These are phyloP conservation scores for Pseudogymnoascus pannorum DNA, from an alignment of 2,329 filamentous ascomycete species.

Conservation along the genomic window DNA sequence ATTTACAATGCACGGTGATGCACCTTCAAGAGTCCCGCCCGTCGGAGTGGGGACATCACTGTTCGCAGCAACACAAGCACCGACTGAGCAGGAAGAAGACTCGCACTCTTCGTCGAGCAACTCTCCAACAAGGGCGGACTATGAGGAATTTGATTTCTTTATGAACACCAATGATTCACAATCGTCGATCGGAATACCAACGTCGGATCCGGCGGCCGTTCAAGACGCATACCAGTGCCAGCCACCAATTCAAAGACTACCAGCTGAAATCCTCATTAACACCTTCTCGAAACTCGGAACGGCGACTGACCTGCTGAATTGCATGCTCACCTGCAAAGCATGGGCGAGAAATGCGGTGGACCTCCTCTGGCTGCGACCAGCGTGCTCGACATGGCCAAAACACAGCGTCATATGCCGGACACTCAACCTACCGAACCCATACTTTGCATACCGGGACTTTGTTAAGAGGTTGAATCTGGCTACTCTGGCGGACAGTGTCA, in stretches of 20 bases:
- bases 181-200: conserved; percentile 78
- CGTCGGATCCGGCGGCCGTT: conserved; percentile 66
- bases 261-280: conserved; percentile 89
- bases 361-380: conserved; percentile 87
- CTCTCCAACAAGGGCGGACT: conserved; percentile 67
- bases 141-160: conserved; percentile 92
- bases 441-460: conserved; percentile 83
- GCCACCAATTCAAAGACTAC: conserved; percentile 76
- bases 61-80: background rate
- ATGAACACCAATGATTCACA: conserved; percentile 84
- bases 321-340: conserved; percentile 87
- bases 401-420: conserved; percentile 75
- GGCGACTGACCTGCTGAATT: conserved; percentile 71
- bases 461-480: conserved; percentile 90
- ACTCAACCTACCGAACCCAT: conserved; percentile 63
- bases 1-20: background rate
- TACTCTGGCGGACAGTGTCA: conserved; percentile 64
- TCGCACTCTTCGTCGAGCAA: conserved; percentile 51
- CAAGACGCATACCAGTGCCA: conserved; percentile 56
- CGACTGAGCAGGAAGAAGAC: conserved; percentile 25
- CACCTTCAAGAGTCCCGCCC: background rate
- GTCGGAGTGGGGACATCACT: background rate
- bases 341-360: conserved; percentile 93
- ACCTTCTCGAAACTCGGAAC: conserved; percentile 79
- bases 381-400: conserved; percentile 80